Conservation (phyloP, 139 green algal species). For the Chlorella sp. region DNA sequence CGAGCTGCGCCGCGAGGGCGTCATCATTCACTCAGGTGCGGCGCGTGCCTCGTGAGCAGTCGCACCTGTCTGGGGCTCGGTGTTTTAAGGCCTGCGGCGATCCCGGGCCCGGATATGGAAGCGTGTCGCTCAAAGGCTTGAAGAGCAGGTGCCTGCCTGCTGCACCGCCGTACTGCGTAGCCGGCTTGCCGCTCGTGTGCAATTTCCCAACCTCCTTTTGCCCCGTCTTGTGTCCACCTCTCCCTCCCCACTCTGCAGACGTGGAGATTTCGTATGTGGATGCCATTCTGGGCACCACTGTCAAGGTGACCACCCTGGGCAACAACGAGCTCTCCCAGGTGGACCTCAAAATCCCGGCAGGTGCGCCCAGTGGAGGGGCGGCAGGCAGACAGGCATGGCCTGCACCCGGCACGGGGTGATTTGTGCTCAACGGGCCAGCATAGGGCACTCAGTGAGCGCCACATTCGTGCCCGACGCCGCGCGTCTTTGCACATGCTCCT, state of each 20-base stretch:
- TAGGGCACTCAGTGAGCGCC: too few relatives aligned
- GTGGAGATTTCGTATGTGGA: constrained; percentile 81
- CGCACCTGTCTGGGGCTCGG: background rate
- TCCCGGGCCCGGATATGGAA: too few relatives aligned
- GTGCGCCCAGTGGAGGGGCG: background rate
- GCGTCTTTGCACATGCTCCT: background rate
- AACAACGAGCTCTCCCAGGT: constrained; percentile 88
- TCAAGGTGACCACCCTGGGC: constrained; percentile 81
- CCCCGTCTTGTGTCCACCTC: background rate
- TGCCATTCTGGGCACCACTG: constrained; percentile 93
- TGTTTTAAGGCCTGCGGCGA: too few relatives aligned
- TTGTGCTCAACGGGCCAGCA: too few relatives aligned
- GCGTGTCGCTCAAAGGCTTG: too few relatives aligned
- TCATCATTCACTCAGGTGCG: constrained; percentile 83
- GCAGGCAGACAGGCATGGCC: background rate
- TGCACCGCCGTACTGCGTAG: background rate
- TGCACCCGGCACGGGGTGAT: too few relatives aligned
- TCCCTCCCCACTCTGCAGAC: constrained; percentile 26
- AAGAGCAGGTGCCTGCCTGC: too few relatives aligned
- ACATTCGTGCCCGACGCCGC: background rate
- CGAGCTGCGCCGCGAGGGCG: constrained; percentile 87
- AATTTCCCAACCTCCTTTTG: too few relatives aligned
- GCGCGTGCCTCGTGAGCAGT: background rate
- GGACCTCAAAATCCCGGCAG: constrained; percentile 95
- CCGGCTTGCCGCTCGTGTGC: background rate